Percentiles rank a stretch among this genome's conserved stretches.
These are phyloP conservation scores for Penicillium verhagenii DNA, from an alignment of 495 filamentous ascomycete genomes.

Conservation along the genomic window DNA sequence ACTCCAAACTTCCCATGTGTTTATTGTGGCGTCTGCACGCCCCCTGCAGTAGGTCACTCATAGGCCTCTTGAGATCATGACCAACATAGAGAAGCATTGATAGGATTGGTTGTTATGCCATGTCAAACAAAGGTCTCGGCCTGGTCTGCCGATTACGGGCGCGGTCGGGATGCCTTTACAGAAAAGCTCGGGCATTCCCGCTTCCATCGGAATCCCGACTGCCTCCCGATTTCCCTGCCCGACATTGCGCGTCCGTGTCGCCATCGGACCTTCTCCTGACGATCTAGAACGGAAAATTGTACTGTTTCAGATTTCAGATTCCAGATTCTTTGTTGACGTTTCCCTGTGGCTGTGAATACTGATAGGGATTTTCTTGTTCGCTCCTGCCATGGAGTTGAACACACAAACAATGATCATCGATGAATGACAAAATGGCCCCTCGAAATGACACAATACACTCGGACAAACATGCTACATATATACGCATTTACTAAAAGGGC, in stretches of 20 bases:
- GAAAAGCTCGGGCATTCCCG: constrained; percentile 20
- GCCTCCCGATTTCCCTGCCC: constrained; percentile 21
- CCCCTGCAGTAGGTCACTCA: not conserved
- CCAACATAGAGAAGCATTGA: not conserved
- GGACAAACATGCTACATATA: too few species aligned
- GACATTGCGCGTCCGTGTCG: constrained; percentile 19
- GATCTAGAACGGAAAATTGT: constrained; percentile 5
- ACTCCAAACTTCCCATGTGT: not conserved
- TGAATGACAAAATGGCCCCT: not conserved
- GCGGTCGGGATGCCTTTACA: constrained; percentile 1
- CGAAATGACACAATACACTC: not conserved
- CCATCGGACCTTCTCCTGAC: constrained; percentile 10
- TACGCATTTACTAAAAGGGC: not conserved
- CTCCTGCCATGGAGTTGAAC: not conserved
- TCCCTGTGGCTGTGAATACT: not conserved
- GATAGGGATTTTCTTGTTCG: not conserved
- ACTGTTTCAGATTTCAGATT: constrained; percentile 3
- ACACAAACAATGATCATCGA: not conserved
- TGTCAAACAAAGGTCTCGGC: constrained; percentile 21
- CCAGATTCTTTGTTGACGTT: not conserved
- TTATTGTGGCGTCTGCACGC: not conserved
- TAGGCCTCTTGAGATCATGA: not conserved
- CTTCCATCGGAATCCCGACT: constrained; percentile 29
- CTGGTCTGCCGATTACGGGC: constrained; percentile 20
- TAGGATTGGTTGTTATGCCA: not conserved